Conservation (phyloP, 2,329 filamentous ascomycete genomes). For the Leptographium flavum region DNA sequence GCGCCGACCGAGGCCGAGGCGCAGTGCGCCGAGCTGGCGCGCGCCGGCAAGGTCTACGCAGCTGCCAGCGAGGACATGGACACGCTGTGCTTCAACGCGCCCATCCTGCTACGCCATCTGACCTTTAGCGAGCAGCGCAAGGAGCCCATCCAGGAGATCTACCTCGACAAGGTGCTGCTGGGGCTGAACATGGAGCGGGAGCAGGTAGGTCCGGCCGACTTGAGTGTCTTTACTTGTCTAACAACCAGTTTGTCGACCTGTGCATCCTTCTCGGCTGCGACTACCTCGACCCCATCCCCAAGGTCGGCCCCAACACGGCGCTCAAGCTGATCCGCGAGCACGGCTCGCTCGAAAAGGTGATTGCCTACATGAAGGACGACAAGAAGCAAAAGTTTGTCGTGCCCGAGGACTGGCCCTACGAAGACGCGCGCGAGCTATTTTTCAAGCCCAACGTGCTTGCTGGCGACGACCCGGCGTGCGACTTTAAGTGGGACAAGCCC, state of each 20-base stretch:
- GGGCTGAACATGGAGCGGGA: conserved; percentile 77
- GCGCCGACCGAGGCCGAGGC: conserved; percentile 96
- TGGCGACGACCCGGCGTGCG: conserved; percentile 74
- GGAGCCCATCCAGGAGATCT: conserved; percentile 93
- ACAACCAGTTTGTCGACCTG: conserved; percentile 75
- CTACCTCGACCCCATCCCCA: conserved; percentile 92
- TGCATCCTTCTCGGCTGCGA: conserved; percentile 97
- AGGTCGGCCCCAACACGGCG: conserved; percentile 81
- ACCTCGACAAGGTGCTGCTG: conserved; percentile 72
- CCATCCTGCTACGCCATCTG: conserved; percentile 79
- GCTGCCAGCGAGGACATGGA: conserved; percentile 99
- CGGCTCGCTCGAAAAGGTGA: conserved; percentile 72
- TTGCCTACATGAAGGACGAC: conserved; percentile 65
- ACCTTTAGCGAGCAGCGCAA: conserved; percentile 97
- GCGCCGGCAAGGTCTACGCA: conserved; percentile 89
- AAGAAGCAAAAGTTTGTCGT: conserved; percentile 67
- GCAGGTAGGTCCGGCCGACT: conserved; percentile 42
- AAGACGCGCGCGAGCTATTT: conserved; percentile 84
- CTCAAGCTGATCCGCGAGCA: conserved; percentile 90
- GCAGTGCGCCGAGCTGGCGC: conserved; percentile 80
- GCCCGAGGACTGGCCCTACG: conserved; percentile 93
- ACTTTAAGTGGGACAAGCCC: conserved; percentile 96
- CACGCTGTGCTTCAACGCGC: conserved; percentile 86
- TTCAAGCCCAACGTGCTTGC: conserved; percentile 76
- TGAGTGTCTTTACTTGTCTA: neutral